These are phyloP conservation scores for Amanita inopinata DNA, from an alignment of 768 basidiomycete species.

Conservation along the genomic window DNA sequence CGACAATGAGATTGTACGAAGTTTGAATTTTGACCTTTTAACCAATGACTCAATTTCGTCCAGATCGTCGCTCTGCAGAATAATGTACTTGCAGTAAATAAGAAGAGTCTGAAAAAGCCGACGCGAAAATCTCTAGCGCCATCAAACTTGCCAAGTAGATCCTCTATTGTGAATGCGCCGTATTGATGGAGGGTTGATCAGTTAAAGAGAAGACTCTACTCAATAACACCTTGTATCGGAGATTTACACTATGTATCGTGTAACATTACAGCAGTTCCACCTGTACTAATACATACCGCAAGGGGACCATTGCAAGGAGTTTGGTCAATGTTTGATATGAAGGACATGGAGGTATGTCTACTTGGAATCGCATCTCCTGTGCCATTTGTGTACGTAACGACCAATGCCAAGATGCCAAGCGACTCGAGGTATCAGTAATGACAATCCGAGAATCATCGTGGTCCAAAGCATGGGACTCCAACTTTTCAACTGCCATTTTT, in stretches of 20 bases:
- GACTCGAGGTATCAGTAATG: conserved; percentile 57
- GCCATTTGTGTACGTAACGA: conserved; percentile 59
- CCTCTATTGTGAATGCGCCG: conserved; percentile 61
- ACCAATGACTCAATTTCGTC: conserved; percentile 8
- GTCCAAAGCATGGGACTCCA: conserved; percentile 69
- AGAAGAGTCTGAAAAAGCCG: conserved; percentile 82
- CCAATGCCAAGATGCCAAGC: conserved; percentile 72
- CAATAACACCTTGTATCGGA: too few species aligned
- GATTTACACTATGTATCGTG: too few species aligned
- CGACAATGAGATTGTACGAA: conserved; percentile 87
- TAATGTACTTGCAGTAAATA: conserved; percentile 89
- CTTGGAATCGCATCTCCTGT: conserved; percentile 20
- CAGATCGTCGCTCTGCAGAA: conserved; percentile 94
- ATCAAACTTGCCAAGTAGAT: conserved; percentile 34
- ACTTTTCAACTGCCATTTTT: conserved; percentile 45
- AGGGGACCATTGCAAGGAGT: too few species aligned
- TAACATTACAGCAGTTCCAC: too few species aligned
- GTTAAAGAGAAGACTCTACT: not conserved
- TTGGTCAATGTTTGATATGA: not conserved
- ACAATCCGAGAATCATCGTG: conserved; percentile 52
- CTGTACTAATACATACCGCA: too few species aligned
- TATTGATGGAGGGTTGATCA: conserved; percentile 27
- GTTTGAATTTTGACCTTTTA: conserved; percentile 7
- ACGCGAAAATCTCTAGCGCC: conserved; percentile 64
- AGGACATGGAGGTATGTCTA: not conserved